Percentiles rank a stretch among this genome's conserved stretches.
These are phyloP conservation scores for Nelumbo lutea DNA, from an alignment of 164 flowering plant genomes.

Conservation along the genomic window DNA sequence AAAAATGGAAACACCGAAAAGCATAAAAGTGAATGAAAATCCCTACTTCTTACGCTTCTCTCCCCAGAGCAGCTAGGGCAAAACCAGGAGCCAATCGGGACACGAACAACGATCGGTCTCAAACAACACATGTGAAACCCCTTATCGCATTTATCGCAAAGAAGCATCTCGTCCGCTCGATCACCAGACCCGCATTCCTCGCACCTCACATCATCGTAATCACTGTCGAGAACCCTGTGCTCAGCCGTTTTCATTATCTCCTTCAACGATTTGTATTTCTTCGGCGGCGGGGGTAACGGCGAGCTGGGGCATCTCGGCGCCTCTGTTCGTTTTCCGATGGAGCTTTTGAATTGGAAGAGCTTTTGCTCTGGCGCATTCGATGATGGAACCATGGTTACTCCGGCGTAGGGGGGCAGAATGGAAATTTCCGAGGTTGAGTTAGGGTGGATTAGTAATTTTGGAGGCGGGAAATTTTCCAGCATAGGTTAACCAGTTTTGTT, in stretches of 20 bases:
- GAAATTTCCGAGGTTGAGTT: not conserved
- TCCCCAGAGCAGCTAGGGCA: slow-evolving; percentile 48
- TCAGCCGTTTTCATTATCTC: slow-evolving; percentile 47
- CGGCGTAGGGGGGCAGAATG: not conserved
- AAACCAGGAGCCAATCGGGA: slow-evolving; percentile 61
- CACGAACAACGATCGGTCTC: slow-evolving; percentile 52
- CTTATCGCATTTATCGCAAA: slow-evolving; percentile 58
- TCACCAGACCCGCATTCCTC: slow-evolving; percentile 62
- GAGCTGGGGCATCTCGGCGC: slow-evolving; percentile 18
- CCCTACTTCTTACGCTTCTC: slow-evolving; percentile 40
- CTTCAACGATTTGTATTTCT: slow-evolving; percentile 37
- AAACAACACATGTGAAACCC: slow-evolving; percentile 64
- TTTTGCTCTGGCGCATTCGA: slow-evolving; percentile 14
- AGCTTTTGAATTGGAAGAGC: slow-evolving; percentile 14
- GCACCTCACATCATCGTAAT: slow-evolving; percentile 31
- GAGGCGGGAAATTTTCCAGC: too few relatives aligned
- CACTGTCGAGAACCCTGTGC: slow-evolving; percentile 22
- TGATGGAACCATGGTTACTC: slow-evolving; percentile 25
- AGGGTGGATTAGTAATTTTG: not conserved
- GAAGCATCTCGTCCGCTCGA: slow-evolving; percentile 40
- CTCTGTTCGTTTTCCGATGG: slow-evolving; percentile 25
- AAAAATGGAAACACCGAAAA: not conserved
- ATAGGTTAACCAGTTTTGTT: too few relatives aligned
- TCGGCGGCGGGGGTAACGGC: slow-evolving; percentile 21
- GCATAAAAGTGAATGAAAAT: not conserved